Conservation (phyloP, 2,329 filamentous ascomycete genomes). For the Colletotrichum sp. region DNA sequence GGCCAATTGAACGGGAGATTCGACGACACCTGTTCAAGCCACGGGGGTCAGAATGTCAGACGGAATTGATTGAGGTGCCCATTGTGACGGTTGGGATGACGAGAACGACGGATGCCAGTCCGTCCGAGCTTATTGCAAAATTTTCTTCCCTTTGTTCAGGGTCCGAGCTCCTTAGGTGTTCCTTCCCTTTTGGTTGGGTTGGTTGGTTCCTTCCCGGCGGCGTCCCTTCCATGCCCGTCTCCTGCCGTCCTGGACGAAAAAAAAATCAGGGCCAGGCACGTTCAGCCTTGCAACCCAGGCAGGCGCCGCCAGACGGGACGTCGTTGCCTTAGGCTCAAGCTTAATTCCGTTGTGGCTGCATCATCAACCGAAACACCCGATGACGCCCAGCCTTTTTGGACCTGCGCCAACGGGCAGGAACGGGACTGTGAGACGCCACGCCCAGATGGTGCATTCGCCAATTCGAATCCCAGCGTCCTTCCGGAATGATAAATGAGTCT, state of each 20-base stretch:
- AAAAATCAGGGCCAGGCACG: neutral
- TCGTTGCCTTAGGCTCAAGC: slow-evolving; percentile 21
- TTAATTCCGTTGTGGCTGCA: slow-evolving; percentile 18
- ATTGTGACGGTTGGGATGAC: neutral
- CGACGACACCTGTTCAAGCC: neutral
- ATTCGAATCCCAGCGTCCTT: neutral
- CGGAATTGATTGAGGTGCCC: neutral
- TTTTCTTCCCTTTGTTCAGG: neutral
- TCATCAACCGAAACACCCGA: slow-evolving; percentile 17
- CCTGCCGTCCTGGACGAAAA: neutral
- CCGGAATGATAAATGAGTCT: neutral
- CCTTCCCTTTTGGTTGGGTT: neutral
- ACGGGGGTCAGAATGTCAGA: neutral
- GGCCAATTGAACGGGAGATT: neutral
- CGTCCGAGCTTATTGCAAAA: neutral
- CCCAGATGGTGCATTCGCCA: neutral
- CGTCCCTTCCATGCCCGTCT: neutral
- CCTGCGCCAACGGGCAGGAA: slow-evolving; percentile 8
- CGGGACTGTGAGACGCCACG: slow-evolving; percentile 15
- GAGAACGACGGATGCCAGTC: neutral
- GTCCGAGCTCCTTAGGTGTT: neutral
- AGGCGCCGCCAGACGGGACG: neutral
- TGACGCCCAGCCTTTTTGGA: neutral
- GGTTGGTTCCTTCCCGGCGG: neutral
- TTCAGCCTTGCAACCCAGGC: neutral